Conservation (phyloP, 2,329 filamentous ascomycete species). For the Xylaria sp. region DNA sequence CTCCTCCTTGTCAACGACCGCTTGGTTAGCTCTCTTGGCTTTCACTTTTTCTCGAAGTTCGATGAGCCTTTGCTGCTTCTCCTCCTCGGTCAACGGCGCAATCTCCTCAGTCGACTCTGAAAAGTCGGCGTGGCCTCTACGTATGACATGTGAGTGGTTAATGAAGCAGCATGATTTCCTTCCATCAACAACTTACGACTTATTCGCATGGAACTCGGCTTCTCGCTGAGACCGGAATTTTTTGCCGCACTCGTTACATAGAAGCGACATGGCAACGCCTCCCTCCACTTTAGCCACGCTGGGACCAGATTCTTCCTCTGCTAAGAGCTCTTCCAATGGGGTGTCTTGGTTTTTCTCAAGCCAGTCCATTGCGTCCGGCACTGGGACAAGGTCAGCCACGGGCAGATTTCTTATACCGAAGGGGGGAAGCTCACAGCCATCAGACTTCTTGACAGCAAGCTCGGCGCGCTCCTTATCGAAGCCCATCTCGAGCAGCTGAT, state of each 20-base stretch:
- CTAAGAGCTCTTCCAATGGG: constrained; percentile 81
- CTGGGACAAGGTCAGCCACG: constrained; percentile 54
- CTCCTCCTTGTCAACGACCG: constrained; percentile 80
- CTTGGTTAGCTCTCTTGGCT: constrained; percentile 75
- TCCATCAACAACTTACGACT: constrained; percentile 66
- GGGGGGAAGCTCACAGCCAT: constrained; percentile 69
- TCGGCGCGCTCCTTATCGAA: constrained; percentile 86
- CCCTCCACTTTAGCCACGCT: constrained; percentile 71
- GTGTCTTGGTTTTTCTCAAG: constrained; percentile 92
- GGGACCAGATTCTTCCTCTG: constrained; percentile 62
- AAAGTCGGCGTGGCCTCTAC: constrained; percentile 86
- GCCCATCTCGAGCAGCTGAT: constrained; percentile 74
- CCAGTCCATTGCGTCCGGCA: constrained; percentile 93
- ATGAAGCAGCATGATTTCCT: not conserved
- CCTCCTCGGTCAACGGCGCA: constrained; percentile 87
- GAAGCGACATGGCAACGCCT: constrained; percentile 79
- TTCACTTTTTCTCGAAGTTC: constrained; percentile 78
- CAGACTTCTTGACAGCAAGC: constrained; percentile 84
- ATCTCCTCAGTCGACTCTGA: constrained; percentile 93
- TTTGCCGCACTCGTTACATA: constrained; percentile 96
- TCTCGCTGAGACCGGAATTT: constrained; percentile 83
- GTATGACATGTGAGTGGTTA: constrained; percentile 21
- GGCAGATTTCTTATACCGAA: not conserved
- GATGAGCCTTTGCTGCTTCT: constrained; percentile 82
- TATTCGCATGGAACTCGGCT: constrained; percentile 90